These are phyloP conservation scores for Fusarium guadeloupense DNA, from an alignment of 2,329 filamentous ascomycete species.

Conservation along the genomic window DNA sequence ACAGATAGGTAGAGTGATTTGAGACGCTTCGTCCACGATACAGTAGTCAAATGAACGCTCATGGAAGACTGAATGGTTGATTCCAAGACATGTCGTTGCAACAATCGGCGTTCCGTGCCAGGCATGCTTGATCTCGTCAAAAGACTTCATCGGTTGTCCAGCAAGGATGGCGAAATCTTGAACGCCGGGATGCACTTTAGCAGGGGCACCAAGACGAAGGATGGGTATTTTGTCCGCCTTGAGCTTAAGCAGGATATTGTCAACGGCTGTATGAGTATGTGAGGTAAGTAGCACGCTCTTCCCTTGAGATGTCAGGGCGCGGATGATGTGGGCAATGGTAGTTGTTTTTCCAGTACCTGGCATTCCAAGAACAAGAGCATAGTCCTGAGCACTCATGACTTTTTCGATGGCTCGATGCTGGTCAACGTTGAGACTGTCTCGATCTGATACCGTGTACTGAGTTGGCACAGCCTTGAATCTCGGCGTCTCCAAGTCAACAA, in stretches of 20 bases:
- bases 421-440: conserved; percentile 81
- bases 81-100: conserved; percentile 92
- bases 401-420: conserved; percentile 89
- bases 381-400: conserved; percentile 94
- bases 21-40: conserved; percentile 97
- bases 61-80: conserved; percentile 88
- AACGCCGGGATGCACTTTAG: conserved; percentile 89
- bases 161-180: conserved; percentile 85
- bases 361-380: conserved; percentile 97
- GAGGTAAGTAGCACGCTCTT: conserved; percentile 94
- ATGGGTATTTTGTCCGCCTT: conserved; percentile 80
- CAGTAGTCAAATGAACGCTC: conserved; percentile 96
- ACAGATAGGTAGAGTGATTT: conserved; percentile 95
- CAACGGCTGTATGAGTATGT: conserved; percentile 96
- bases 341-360: conserved; percentile 98
- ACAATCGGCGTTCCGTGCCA: conserved; percentile 91
- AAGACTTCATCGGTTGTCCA: conserved; percentile 74
- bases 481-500: conserved; percentile 80
- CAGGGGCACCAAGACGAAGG: conserved; percentile 82
- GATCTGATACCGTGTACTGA: conserved; percentile 69
- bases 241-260: conserved; percentile 96
- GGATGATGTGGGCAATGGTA: conserved; percentile 96
- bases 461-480: conserved; percentile 74
- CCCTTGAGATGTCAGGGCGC: conserved; percentile 84
- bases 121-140: conserved; percentile 83